Base-by-base conservation (phyloP, 2,329 filamentous ascomycete genomes). In the Pseudocercospora ulei region DNA sequence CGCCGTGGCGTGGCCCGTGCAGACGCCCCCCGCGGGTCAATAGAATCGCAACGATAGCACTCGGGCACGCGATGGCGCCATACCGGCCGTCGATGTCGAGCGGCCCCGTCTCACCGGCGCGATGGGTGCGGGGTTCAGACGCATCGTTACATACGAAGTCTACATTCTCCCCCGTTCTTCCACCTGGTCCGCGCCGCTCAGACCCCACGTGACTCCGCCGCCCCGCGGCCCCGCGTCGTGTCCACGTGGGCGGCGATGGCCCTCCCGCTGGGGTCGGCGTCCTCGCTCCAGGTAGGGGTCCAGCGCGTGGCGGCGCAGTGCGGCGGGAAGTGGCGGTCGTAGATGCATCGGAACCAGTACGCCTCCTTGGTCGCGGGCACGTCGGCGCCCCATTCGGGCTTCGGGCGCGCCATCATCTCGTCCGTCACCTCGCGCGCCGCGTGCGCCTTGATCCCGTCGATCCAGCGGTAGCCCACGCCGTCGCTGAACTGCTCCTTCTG, bases 401-500 rank as follows among this genome's bases (percentile, higher is more conserved):
- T 95, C 49, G 90, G 88, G 75, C 92, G 44, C 14, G 48, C 34
- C 82, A 96, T 85, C 78, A 92, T 87, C 71, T 96, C 88, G 59
- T 98, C 88, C n/a, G 83, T 93, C 39, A 98, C 81, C 41, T 90
- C 76, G 49, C 78, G 63, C 66, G 92, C 86, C 22, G 90, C 90
- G 57, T 81, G 82, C 65, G 96, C 90, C 73, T 95, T 96, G 56
- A 98, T 76, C 4, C 80, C 82, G 59, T 98, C 90, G 60, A 98
- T 98, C 90, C 90, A 98, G 48, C 90, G 87, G 69, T 98, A 98
- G 41, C 90, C 90, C 41, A 98, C 90, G 61, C 90, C 92, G 57
- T 98, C 92, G 13, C 47, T 92, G 71, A 98, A 98, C 68, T 98
- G 90, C 70, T 98, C 90, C 77, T 98, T 98, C 67, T 98, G 92